Conservation (phyloP, 2,329 filamentous ascomycete genomes). For the Pseudogymnoascus sp. region DNA sequence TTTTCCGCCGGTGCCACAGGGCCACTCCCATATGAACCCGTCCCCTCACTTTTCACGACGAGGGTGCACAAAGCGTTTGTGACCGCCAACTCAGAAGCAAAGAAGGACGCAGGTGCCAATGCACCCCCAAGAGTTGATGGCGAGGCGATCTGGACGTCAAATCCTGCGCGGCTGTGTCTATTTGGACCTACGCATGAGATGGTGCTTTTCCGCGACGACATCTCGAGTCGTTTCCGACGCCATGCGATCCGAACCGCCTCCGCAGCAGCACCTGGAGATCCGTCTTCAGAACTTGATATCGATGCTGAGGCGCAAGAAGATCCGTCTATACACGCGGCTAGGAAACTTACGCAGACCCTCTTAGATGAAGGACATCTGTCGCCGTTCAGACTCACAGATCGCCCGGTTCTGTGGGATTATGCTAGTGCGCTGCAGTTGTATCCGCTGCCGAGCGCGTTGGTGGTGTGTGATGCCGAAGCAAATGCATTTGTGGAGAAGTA, state of each 20-base stretch:
- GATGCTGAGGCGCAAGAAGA: constrained; percentile 16
- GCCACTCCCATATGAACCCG: constrained; percentile 59
- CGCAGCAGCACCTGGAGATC: constrained; percentile 30
- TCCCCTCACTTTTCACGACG: constrained; percentile 87
- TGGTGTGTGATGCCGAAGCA: constrained; percentile 74
- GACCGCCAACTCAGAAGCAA: constrained; percentile 64
- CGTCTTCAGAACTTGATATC: constrained; percentile 26
- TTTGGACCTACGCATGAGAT: constrained; percentile 88
- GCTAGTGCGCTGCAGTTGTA: constrained; percentile 71
- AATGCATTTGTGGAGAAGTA: constrained; percentile 83
- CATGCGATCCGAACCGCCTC: constrained; percentile 64
- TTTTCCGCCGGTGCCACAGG: constrained; percentile 70
- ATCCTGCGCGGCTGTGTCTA: constrained; percentile 72
- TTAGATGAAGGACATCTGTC: constrained; percentile 84
- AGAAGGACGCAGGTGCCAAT: constrained; percentile 40
- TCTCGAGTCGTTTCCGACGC: constrained; percentile 70
- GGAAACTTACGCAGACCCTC: constrained; percentile 81
- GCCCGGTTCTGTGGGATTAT: constrained; percentile 89
- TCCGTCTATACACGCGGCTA: constrained; percentile 45
- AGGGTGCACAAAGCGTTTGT: constrained; percentile 75
- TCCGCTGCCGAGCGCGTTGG: constrained; percentile 75
- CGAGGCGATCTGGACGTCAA: constrained; percentile 80
- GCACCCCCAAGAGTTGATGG: constrained; percentile 41
- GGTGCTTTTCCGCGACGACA: constrained; percentile 78
- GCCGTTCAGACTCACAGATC: constrained; percentile 71